phyloP scores from a whole-genome alignment of 345 rosid species.

The Dimocarpus longan region DNA sequence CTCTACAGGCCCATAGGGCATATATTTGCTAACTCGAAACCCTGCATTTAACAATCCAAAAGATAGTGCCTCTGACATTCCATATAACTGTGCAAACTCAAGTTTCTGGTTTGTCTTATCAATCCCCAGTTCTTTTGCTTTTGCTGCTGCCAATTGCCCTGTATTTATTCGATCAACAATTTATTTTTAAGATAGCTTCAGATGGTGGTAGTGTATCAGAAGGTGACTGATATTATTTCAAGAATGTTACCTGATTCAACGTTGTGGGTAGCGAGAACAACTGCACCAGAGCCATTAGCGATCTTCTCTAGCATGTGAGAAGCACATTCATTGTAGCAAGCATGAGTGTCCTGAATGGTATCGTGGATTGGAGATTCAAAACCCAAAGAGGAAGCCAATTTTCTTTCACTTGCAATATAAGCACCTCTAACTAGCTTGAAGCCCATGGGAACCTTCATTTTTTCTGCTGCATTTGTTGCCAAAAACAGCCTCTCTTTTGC shows the following conservation, averaged over 20 bases:
- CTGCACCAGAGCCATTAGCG: constrained; percentile 53
- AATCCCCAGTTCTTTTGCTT: constrained; percentile 69
- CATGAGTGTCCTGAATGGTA: constrained; percentile 68
- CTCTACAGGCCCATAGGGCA: constrained; percentile 80
- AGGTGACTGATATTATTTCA: too few species aligned
- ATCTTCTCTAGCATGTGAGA: constrained; percentile 67
- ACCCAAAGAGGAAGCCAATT: constrained; percentile 65
- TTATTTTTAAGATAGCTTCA: too few species aligned
- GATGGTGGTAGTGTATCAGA: too few species aligned
- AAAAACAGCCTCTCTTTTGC: constrained; percentile 62
- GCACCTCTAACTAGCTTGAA: constrained; percentile 90
- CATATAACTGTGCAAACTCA: constrained; percentile 88
- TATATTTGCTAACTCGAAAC: constrained; percentile 84
- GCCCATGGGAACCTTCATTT: constrained; percentile 66
- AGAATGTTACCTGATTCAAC: constrained; percentile 59
- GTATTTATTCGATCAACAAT: not conserved
- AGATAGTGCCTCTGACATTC: constrained; percentile 86
- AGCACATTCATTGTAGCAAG: constrained; percentile 76
- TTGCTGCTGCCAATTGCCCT: constrained; percentile 68
- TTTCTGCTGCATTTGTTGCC: constrained; percentile 55
- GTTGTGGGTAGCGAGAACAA: constrained; percentile 93
- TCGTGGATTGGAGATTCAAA: constrained; percentile 76
- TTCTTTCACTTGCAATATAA: constrained; percentile 73
- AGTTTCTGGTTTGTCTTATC: constrained; percentile 48
- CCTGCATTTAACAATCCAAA: constrained; percentile 81